Evolutionary conservation across 2,329 filamentous ascomycete genomes (phyloP), one percentile per base, ranked within the genome.

Genomic region (Aspergillus flavus): DNA sequence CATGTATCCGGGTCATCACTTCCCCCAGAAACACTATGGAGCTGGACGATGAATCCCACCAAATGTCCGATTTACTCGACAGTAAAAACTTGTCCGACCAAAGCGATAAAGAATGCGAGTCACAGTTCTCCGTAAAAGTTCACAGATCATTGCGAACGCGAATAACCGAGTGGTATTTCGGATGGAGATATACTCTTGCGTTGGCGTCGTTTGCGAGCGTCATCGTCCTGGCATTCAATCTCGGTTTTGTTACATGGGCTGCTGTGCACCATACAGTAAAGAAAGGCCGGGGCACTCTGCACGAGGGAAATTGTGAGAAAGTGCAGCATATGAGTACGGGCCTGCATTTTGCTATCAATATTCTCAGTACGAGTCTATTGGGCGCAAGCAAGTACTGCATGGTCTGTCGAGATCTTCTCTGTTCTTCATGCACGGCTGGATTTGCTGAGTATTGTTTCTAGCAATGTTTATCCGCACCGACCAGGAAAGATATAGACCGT

Each of bases 371-470:
- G 1, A 28, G 72, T 3, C 63, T 79, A 0, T 67, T 79, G 1
- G 68, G 67, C 9, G 72, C 73, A 0, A 74, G 72, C 34, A 79
- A 78, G 57, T 76, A 76, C 65, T 71, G 67, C 59, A 78, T 79
- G 75, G 61, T 62, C 10, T 3, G 59, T 54, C 0, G 9, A 21
- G 1, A 3, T 28, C n/a, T 10, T 36, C 0, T 14, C 28, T 19
- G 0, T 21, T 12, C 6, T n/a, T 12, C 10, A 14, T 11, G 12
- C 4, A 46, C 36, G 9, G 23, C 30, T 50, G 4, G 3, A 6
- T n/a, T 30, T 36, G n/a, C 45, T 48, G 30, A 46, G 6, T 30
- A 19, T 30, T 16, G 23, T n/a, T 6, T 39, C 6, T 21, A 55
- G 61, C 77, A 79, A 65, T 72, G 67, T 55, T 61, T 77, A 6